Conservation (phyloP, 768 basidiomycete species). For the Tephrocybe sp. region DNA sequence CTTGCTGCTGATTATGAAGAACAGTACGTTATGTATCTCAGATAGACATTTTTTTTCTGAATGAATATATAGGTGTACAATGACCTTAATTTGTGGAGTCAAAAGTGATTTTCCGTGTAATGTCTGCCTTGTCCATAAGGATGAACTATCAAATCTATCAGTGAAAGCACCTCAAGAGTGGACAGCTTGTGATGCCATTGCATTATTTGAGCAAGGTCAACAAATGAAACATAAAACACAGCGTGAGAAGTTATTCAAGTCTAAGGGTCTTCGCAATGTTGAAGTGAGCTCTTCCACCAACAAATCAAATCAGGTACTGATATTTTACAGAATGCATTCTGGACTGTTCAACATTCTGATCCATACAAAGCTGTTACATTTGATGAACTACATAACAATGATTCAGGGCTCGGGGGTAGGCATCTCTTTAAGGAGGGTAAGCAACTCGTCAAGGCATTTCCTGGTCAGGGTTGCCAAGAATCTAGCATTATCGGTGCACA, state of each 20-base stretch:
- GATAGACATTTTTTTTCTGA: no score
- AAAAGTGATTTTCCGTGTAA: conserved; percentile 3
- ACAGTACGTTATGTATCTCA: conserved; percentile 25
- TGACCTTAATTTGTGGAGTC: conserved; percentile 9
- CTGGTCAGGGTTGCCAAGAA: not conserved
- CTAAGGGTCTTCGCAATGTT: not conserved
- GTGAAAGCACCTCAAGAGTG: conserved; percentile 1
- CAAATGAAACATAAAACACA: conserved; percentile 1
- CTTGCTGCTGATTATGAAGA: conserved; percentile 20
- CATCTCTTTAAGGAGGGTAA: conserved; percentile 26
- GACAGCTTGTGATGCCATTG: conserved; percentile 6
- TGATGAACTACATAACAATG: conserved; percentile 26
- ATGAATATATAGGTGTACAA: no score
- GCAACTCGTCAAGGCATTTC: not conserved
- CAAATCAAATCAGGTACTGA: not conserved
- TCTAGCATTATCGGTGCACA: not conserved
- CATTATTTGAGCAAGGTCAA: not conserved
- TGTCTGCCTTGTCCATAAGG: conserved; percentile 22
- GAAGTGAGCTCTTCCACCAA: not conserved
- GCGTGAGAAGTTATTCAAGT: not conserved
- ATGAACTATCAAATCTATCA: conserved; percentile 17
- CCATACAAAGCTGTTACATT: conserved; percentile 25
- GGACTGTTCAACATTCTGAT: conserved; percentile 24
- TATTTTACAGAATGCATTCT: conserved; percentile 26
- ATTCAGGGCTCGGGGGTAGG: conserved; percentile 22